Evolutionary conservation across 352 stramenopile species (phyloP), one percentile per base, ranked within the genome.

Genomic region (Pythium aquatile): DNA sequence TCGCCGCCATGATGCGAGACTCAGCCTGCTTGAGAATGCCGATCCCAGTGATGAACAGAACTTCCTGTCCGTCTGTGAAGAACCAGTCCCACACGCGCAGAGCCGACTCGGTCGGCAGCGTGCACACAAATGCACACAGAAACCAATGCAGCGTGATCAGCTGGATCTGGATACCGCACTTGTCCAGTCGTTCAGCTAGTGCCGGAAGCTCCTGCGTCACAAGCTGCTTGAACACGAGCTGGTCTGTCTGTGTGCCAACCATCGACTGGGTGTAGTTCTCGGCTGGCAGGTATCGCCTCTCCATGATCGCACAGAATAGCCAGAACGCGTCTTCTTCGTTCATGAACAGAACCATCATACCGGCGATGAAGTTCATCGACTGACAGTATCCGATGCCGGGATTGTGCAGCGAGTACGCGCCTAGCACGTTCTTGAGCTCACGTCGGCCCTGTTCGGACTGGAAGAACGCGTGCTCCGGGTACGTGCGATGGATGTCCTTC

Each of bases 71-170:
- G 42, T 93, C 79, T 17, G 88, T 61, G 37, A 93, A 90, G 46
- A 93, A 80, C 72, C 73, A 85, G 62, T 94, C 83, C 85, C 85
- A 94, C 8, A 94, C 72, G 0, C 85, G 78, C 20, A 93, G 58
- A 5, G 79, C 81, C 6, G 77, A 87, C 55, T 90, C 81, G 7
- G 90, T 83, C 2, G 80, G 79, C 8, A 95, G 61, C 37, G 83
- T 93, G 60, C 90, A 91, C 20, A 94, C 73, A 76, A 94, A 95
- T 1, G 84, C 70, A 61, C 86, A 95, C 3, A 95, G 63, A 55
- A 94, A 95, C 86, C 86, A 95, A 48, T 94, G 83, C 2, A 91
- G 68, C n/a, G 85, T 91, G n/a, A 93, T 66, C 24, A 91, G 74
- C 30, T 90, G 72, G 33, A 95, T 76, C 49, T 85, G 76, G 39